Percentiles rank a stretch among this genome's conserved stretches.
Evolutionary conservation across 495 filamentous ascomycete species (phyloP).

Genomic region (Daldinia decipiens): DNA sequence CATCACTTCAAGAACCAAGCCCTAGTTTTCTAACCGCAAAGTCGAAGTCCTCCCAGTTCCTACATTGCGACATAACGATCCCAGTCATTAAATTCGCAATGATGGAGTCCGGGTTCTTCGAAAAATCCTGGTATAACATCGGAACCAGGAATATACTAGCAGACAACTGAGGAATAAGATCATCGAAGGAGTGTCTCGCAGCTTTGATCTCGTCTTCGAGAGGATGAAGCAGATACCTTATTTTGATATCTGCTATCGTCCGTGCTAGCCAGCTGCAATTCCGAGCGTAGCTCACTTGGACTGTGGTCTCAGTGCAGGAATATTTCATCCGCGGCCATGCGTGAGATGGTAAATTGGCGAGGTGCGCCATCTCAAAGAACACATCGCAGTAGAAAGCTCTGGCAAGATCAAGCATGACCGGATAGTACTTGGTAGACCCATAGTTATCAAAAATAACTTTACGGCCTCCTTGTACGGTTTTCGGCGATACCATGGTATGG

Average conservation of each 20-base stretch:
- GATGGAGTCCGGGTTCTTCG: not conserved
- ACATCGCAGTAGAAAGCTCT: slow-evolving; percentile 2
- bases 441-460: not conserved
- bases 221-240: not conserved
- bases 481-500: not conserved
- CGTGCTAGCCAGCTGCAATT: not conserved
- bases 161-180: not conserved
- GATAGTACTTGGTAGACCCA: not conserved
- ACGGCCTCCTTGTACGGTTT: not conserved
- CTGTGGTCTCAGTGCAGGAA: not conserved
- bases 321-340: not conserved
- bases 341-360: not conserved
- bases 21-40: not conserved
- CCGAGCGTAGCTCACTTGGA: not conserved
- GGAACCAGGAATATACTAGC: not conserved
- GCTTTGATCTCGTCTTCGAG: not conserved
- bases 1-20: too few relatives aligned
- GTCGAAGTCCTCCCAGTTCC: not conserved
- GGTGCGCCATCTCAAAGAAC: not conserved
- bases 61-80: not conserved
- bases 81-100: not conserved
- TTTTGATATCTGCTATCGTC: not conserved
- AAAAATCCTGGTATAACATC: not conserved
- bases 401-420: not conserved
- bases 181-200: not conserved